phyloP scores from a whole-genome alignment of 495 filamentous ascomycete genomes.

The Achaetomiella virescens region DNA sequence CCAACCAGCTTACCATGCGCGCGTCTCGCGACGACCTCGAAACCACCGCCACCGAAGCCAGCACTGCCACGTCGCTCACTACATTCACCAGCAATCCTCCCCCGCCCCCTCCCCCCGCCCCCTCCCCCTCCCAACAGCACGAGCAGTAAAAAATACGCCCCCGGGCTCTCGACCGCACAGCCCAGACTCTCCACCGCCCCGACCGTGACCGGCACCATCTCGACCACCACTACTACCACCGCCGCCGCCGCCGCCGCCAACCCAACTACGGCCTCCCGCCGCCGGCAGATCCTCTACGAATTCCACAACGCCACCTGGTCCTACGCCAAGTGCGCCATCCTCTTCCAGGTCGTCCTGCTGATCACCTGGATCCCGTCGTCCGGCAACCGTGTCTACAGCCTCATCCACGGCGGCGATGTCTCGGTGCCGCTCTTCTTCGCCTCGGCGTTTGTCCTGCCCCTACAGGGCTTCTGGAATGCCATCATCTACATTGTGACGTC shows the following conservation, averaged over 20 bases:
- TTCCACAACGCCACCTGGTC: constrained; percentile 59
- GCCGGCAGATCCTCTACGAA: constrained; percentile 26
- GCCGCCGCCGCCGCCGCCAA: not conserved
- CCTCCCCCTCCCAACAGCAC: not conserved
- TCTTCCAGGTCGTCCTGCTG: constrained; percentile 79
- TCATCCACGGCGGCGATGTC: constrained; percentile 49
- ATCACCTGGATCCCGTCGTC: constrained; percentile 85
- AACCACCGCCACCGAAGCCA: not conserved
- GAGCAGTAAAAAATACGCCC: not conserved
- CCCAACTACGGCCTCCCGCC: constrained; percentile 6
- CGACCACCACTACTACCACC: constrained; percentile 4
- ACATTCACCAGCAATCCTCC: not conserved
- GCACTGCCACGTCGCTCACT: not conserved
- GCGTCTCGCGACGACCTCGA: constrained; percentile 18
- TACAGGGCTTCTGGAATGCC: constrained; percentile 85
- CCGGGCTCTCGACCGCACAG: not conserved
- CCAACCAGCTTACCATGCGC: constrained; percentile 10
- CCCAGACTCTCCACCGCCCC: constrained; percentile 8
- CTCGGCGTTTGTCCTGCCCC: constrained; percentile 67
- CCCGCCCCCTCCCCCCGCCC: not conserved
- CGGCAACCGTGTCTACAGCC: constrained; percentile 66
- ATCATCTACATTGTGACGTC: constrained; percentile 70
- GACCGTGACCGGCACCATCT: constrained; percentile 4
- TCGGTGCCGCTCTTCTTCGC: constrained; percentile 60
- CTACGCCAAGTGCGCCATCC: constrained; percentile 74